Evolutionary conservation across 805 yeast genomes (phyloP), one percentile per base, ranked within the genome.

Genomic region (Kuraishia ogatae): DNA sequence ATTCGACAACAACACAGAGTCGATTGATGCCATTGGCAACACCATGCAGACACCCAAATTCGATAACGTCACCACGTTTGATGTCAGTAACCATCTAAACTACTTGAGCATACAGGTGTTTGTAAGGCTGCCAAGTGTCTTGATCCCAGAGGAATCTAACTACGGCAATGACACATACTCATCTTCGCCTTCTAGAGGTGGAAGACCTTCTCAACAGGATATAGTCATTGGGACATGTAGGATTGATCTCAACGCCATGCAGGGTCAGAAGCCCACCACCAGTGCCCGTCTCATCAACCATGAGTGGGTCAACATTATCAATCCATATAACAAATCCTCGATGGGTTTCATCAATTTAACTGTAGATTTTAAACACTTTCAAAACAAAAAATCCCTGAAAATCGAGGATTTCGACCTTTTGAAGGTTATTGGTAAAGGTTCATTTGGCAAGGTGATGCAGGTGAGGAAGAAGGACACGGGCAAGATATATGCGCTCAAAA

Each of bases 361-460:
- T 22, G 77, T 87, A 39, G 90, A 86, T 64, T 87, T 82, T 71
- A 84, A 84, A 68, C 87, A 90, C 21, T 66, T 69, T 46, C 50
- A 55, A 20, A 75, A 80, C 54, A 82, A 81, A 66, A 81, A 85
- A 60, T 86, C 87, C 52, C 75, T 94, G 52, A 77, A 90, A 0
- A 90, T 94, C 61, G 97, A 91, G 56, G 97, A 93, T 66, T 93
- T 94, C 71, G 97, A 91, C 63, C 73, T 94, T 53, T 78, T 94
- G 61, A 94, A 94, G 71, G 99, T 94, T 22, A 90, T 94, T 55
- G 99, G 99, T 43, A 94, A 94, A 68, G 99, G 99, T 7, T 91
- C 97, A 10, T 94, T 94, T 68, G 99, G 99, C 53, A 94, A 94
- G 71, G 99, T 94, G 54, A 94, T 94, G 98, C 99, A 94, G 71